A percentile compares a stretch with the other conserved stretches of the same genome.
These are phyloP conservation scores for Trichoderma arundinaceum DNA, from an alignment of 2,329 filamentous ascomycete genomes.

Conservation along the genomic window DNA sequence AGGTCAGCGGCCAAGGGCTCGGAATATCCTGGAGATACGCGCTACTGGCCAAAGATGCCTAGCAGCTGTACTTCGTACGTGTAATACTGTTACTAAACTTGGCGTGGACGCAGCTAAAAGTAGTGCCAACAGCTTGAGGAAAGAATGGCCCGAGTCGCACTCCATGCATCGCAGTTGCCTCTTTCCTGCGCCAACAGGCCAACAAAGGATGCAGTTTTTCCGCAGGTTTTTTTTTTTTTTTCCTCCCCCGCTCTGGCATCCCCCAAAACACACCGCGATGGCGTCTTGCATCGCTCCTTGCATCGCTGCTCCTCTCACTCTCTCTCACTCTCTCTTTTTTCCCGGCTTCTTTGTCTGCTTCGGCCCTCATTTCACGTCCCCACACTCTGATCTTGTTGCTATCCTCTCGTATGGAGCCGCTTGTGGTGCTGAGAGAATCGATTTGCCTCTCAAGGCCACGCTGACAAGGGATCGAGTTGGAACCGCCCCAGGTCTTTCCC, in stretches of 20 bases:
- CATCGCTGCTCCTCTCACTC: too few species aligned
- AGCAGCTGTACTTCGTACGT: too few species aligned
- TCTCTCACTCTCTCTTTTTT: neutral
- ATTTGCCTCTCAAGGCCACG: neutral
- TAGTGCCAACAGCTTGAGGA: conserved; percentile 18
- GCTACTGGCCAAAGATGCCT: too few species aligned
- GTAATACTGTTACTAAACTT: conserved; percentile 17
- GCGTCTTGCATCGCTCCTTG: neutral
- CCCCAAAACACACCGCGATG: neutral
- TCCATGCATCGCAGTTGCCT: conserved; percentile 2
- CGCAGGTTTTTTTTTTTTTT: neutral
- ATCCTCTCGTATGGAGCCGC: neutral
- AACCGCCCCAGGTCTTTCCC: conserved; percentile 1
- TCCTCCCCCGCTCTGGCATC: neutral
- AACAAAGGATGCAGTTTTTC: neutral
- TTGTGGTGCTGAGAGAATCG: neutral
- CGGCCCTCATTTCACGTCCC: neutral
- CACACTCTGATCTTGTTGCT: too few species aligned
- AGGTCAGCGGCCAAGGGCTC: too few species aligned
- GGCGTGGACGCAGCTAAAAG: neutral
- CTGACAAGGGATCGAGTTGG: neutral
- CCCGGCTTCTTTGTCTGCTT: neutral
- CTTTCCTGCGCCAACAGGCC: neutral
- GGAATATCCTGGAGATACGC: too few species aligned
- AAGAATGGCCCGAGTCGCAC: conserved; percentile 1